phyloP scores from a whole-genome alignment of 768 basidiomycete genomes.

The Boletellus sp. region DNA sequence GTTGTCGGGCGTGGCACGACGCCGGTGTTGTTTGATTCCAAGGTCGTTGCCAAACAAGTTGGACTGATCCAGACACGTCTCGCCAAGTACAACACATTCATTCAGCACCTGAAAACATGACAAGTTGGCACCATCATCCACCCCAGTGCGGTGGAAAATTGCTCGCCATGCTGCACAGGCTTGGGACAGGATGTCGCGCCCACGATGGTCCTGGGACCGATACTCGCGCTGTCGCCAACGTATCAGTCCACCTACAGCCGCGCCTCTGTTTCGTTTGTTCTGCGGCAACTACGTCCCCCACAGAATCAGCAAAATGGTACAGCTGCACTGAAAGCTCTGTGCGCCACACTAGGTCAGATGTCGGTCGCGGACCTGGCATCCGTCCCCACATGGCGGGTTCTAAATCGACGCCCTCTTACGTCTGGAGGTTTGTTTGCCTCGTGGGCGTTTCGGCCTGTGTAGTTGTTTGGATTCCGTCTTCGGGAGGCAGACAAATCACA shows the following conservation, averaged over 20 bases:
- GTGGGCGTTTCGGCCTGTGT: not conserved
- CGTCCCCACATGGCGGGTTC: not conserved
- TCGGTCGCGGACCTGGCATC: not conserved
- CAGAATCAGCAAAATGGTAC: not conserved
- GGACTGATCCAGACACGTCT: conserved; percentile 1
- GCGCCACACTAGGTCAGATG: not conserved
- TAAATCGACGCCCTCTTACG: not conserved
- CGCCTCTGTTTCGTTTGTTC: not conserved
- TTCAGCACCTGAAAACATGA: not conserved
- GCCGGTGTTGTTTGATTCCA: conserved; percentile 23
- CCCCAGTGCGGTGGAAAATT: not conserved
- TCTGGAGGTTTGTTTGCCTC: not conserved
- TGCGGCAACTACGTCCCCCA: not conserved
- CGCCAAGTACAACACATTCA: not conserved
- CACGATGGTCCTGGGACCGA: not conserved
- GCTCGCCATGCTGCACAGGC: not conserved
- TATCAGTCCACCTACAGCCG: not conserved
- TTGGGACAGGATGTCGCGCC: not conserved
- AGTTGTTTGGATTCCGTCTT: not conserved
- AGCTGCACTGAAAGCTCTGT: not conserved
- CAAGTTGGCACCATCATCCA: not conserved
- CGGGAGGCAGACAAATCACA: not conserved
- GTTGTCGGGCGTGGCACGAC: not conserved
- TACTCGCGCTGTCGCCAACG: not conserved
- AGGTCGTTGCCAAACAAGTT: conserved; percentile 28